Evolutionary conservation across 2,329 filamentous ascomycete genomes (phyloP), one percentile per base, ranked within the genome.

Genomic region (Neonectria hederae): DNA sequence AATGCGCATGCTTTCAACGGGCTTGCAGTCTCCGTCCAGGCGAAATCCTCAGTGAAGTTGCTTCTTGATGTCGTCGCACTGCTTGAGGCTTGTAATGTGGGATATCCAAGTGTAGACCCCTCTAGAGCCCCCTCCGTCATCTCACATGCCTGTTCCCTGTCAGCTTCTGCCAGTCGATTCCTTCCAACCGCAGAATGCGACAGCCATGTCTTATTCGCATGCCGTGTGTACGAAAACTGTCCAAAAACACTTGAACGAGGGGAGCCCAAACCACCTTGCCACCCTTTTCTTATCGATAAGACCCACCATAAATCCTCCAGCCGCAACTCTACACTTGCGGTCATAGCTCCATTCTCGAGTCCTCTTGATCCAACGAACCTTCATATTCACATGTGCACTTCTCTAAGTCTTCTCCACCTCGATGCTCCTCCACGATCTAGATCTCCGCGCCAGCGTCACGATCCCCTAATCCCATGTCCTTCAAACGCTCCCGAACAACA

Each of bases 401-500:
- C 32, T 48, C 10, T 22, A 22, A n/a, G n/a, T n/a, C n/a, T 40
- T 53, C 42, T 49, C 28, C 22, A 42, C 51, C 46, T 63, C 54
- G 54, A 63, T 66, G 64, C 49, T 30, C 26, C 35, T 32, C 21
- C 32, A 56, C 46, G 46, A 35, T 22, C 40, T 49, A 40, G 11
- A 38, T 53, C 30, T 30, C 6, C 42, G 61, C 62, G 32, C 48
- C 46, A 46, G 64, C 56, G 40, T 35, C 21, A 56, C 53, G 51
- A 65, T 60, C 60, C 54, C 60, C 22, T 54, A 59, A 54, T 62
- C 68, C 72, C 79, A 95, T 95, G 92, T 88, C 91, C 71, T 86
- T 81, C 80, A 98, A 96, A 87, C 89, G 94, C 80, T 90, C 90
- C 73, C 90, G 90, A 74, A 87, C 88, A 72, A 86, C 88, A 72